These are phyloP conservation scores for Inosperma sp. DNA, from an alignment of 768 basidiomycete species.

Conservation along the genomic window DNA sequence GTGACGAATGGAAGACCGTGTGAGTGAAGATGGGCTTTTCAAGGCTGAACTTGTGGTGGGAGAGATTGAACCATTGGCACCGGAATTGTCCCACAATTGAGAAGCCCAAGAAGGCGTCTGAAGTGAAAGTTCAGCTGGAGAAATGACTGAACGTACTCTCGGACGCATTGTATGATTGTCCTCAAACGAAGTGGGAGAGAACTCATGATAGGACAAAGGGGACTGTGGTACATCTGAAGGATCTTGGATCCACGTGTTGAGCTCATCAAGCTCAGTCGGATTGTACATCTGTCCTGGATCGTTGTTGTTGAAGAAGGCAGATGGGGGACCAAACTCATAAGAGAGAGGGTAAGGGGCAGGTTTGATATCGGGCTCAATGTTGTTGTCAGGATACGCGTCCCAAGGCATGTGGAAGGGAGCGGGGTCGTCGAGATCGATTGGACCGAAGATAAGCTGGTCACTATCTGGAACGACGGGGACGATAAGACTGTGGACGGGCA, in stretches of 20 bases:
- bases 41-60: constrained; percentile 34
- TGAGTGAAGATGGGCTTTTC: constrained; percentile 38
- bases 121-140: constrained; percentile 56
- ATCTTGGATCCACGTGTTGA: constrained; percentile 64
- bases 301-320: constrained; percentile 36
- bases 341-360: constrained; percentile 30
- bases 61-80: constrained; percentile 5
- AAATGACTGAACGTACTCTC: constrained; percentile 48
- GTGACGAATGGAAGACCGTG: constrained; percentile 43
- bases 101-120: constrained; percentile 62
- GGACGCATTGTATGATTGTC: constrained; percentile 39
- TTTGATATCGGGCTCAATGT: constrained; percentile 41
- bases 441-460: constrained; percentile 56
- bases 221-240: constrained; percentile 36
- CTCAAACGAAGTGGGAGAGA: constrained; percentile 50
- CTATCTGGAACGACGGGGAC: constrained; percentile 36
- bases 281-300: constrained; percentile 39
- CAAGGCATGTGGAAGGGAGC: constrained; percentile 31
- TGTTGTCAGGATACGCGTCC: constrained; percentile 36
- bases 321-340: constrained; percentile 34
- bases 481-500: constrained; percentile 41
- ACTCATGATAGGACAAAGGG: constrained; percentile 49
- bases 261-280: constrained; percentile 43
- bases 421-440: constrained; percentile 54
- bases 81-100: constrained; percentile 69